Evolutionary conservation across 257 asterid species (phyloP), one percentile per base, ranked within the genome.

Genomic region (Striga asiatica): DNA sequence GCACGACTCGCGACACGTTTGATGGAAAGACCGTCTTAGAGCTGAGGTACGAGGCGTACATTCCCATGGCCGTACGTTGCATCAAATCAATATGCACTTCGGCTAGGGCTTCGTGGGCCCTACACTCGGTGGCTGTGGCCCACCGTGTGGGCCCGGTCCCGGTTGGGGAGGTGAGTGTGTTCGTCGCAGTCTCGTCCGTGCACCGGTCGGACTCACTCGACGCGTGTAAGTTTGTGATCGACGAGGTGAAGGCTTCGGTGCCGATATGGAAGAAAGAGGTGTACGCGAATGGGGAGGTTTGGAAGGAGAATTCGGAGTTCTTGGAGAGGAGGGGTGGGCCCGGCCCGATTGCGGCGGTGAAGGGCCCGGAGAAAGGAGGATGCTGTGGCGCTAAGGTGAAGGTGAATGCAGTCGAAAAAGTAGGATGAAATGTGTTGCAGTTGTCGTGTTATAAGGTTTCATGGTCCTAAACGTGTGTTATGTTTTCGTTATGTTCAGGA

Each of bases 241-340:
- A 92, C 54, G 99, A 92, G 77, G 75, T 92, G 6, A 88, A 92
- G 82, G 95, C 94, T 9, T 74, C 82, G 0, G 98, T 92, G 54
- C 99, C 97, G 0, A 79, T 88, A 54, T 92, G 99, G 97, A 92
- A 92, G 95, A 88, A 92, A 68, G 97, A 92, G 71, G 93, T 92
- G 56, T 92, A 84, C 65, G 64, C 78, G 18, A 82, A 88, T 54
- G 99, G 95, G 46, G 95, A 92, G 81, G 83, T 82, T 46, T 88
- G 99, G 99, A 92, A 92, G 65, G 95, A 92, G 81, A 92, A 92
- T 41, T 65, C 77, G 0, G 97, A 88, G 73, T 92, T 92, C 60
- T 23, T 82, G 50, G 88, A 79, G 71, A 82, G 94, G 69, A 63
- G 72, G 52, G 71, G 74, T 19, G 85, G 77, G 65, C 79, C 73